Conservation (phyloP, 371 early-diverging fungal species). For the Blakeslea trispora region DNA sequence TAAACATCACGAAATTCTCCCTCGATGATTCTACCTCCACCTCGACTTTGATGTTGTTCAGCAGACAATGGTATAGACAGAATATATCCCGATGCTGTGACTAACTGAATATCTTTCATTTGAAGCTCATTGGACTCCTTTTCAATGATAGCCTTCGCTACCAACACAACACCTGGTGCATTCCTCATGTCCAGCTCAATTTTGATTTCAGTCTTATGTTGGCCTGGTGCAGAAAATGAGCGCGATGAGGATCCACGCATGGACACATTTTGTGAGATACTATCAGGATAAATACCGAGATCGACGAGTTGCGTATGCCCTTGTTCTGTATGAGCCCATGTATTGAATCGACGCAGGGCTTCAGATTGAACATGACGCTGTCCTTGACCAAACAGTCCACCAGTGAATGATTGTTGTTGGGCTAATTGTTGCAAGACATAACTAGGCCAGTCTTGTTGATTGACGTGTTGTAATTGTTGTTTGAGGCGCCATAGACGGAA, state of each 20-base stretch:
- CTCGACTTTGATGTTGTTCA: conserved; percentile 1
- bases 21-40: conserved; percentile 27
- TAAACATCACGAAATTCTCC: conserved; percentile 30
- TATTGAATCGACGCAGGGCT: conserved; percentile 11
- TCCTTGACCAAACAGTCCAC: conserved; percentile 13
- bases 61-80: conserved; percentile 6
- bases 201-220: conserved; percentile 11
- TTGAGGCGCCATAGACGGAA: conserved; percentile 23
- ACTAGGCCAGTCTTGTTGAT: conserved; percentile 7
- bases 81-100: conserved; percentile 14
- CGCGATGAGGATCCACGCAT: conserved; percentile 16
- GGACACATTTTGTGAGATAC: conserved; percentile 5
- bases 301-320: conserved; percentile 14
- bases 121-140: conserved; percentile 3
- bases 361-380: conserved; percentile 17
- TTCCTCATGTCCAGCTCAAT: conserved; percentile 21
- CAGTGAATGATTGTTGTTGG: neutral
- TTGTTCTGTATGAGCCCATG: conserved; percentile 13
- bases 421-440: conserved; percentile 7
- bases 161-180: conserved; percentile 13
- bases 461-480: conserved; percentile 1
- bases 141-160: conserved; percentile 18
- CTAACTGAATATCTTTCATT: conserved; percentile 15
- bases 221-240: neutral
- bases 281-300: conserved; percentile 16